phyloP scores from a whole-genome alignment of 2,329 filamentous ascomycete species.

The Trichoderma aggressivum region DNA sequence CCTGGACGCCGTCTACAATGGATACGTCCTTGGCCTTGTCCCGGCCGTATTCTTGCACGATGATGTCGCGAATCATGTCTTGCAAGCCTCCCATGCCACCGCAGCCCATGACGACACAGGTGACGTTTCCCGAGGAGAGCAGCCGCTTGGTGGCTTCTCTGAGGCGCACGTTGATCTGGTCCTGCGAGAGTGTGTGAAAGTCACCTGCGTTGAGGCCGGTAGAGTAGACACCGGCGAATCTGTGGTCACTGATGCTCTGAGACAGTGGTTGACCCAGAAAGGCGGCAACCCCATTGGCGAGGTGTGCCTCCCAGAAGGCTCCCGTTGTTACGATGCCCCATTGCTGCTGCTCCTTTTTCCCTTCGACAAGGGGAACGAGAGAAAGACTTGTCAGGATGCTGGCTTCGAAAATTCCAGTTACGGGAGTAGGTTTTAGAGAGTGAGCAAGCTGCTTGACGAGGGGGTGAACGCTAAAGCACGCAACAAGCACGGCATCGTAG shows the following conservation, averaged over 20 bases:
- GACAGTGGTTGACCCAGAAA: conserved; percentile 54
- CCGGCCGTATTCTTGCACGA: conserved; percentile 48
- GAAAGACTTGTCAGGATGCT: conserved; percentile 65
- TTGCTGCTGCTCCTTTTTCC: conserved; percentile 32
- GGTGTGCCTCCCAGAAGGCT: conserved; percentile 73
- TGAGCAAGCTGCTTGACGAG: conserved; percentile 60
- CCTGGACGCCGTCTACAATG: conserved; percentile 78
- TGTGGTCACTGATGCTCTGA: conserved; percentile 23
- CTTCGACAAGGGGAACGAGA: conserved; percentile 30
- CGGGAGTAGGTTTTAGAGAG: conserved; percentile 28
- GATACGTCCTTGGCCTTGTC: conserved; percentile 31
- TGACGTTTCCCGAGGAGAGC: conserved; percentile 54
- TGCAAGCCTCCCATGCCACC: conserved; percentile 89
- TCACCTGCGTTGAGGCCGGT: conserved; percentile 79
- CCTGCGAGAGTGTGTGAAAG: conserved; percentile 66
- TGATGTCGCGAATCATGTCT: conserved; percentile 67
- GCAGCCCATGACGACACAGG: conserved; percentile 78
- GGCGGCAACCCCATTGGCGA: conserved; percentile 60
- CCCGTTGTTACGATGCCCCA: conserved; percentile 93
- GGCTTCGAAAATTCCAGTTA: conserved; percentile 79
- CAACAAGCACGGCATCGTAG: conserved; percentile 77
- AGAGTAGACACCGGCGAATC: conserved; percentile 77
- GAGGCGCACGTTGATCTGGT: conserved; percentile 63
- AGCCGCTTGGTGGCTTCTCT: conserved; percentile 66
- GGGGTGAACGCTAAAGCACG: conserved; percentile 84